Base-by-base conservation (phyloP, 1,139 yeast species). In the Yamadazyma friedrichii region DNA sequence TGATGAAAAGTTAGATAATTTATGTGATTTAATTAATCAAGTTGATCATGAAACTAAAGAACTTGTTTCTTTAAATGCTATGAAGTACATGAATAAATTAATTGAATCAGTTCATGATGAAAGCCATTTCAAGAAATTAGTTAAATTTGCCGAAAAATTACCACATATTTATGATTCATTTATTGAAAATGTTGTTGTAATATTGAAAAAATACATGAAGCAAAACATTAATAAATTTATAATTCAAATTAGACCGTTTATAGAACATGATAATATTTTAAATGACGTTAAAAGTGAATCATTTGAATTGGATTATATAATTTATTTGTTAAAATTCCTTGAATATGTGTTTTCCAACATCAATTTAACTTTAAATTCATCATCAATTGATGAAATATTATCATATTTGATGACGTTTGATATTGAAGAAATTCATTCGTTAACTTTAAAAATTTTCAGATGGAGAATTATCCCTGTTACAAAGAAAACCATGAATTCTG, bases 381-480 rank as follows among this genome's bases (percentile, higher is more conserved):
- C 40, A 5, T 15, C 35, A 2, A 37, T 41, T 15, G 52, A 51
- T 29, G 22, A 45, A 13, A 32, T 49, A 5, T 40, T 51, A 10
- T 39, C 46, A 10, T 50, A 35, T 24, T 39, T 51, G 11, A 41
- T 51, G 31, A 34, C 52, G 1, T 35, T 49, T 25, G 48, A 51
- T 36, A 68, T 67, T 15, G 63, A 61, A 2, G 53, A 46, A 2
- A 52, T 76, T 2, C 61, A 78, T 0, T 43, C 58, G 0, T 44
- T 50, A 2, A 64, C 70, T 1, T 64, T 75, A 0, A 67, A 66
- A 33, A 46, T 70, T 1, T 51, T 77, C 9, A 66, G 80, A 40
- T 80, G 84, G 84, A 70, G 79, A 59, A 63, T 73, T 15, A 47
- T 54, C 0, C 44, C 58, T 0, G 55, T 74, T 10, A 50, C 59